Percentiles rank a stretch among this genome's conserved stretches.
Evolutionary conservation across 192 early-diverging fungal species (phyloP).

Genomic region (Glomus cerebriforme): DNA sequence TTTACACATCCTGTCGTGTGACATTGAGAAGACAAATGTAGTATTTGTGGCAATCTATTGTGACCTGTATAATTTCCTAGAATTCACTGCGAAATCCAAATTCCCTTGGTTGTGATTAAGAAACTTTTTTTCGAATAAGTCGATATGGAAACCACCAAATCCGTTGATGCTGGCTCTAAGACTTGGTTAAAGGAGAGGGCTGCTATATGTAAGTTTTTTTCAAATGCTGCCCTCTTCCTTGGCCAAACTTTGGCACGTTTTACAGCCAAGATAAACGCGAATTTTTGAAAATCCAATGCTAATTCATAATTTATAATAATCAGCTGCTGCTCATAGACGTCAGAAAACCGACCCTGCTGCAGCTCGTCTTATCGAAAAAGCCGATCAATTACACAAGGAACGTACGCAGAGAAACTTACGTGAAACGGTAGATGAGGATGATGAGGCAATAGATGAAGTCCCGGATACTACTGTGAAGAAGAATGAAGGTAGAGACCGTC

Average conservation of each 20-base stretch:
- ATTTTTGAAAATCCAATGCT: neutral
- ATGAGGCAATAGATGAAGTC: neutral
- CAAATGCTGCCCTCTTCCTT: neutral
- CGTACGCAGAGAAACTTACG: conserved; percentile 23
- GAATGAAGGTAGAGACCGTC: neutral
- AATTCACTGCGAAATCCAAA: neutral
- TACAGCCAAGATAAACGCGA: neutral
- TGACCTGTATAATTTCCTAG: neutral
- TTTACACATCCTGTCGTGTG: neutral
- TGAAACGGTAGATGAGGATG: neutral
- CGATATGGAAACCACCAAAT: conserved; percentile 23
- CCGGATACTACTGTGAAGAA: neutral
- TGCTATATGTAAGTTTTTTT: conserved; percentile 32
- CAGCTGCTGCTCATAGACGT: conserved; percentile 33
- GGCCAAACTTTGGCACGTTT: neutral
- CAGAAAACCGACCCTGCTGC: conserved; percentile 32
- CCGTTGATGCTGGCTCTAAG: conserved; percentile 29
- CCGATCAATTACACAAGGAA: conserved; percentile 34
- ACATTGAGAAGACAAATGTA: neutral
- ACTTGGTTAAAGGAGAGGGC: conserved; percentile 34
- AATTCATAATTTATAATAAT: neutral
- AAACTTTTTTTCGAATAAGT: neutral
- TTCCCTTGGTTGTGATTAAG: neutral
- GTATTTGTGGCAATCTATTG: neutral
- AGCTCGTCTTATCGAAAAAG: conserved; percentile 31